phyloP scores from a whole-genome alignment of 495 filamentous ascomycete species.

The Xylaria longipes region DNA sequence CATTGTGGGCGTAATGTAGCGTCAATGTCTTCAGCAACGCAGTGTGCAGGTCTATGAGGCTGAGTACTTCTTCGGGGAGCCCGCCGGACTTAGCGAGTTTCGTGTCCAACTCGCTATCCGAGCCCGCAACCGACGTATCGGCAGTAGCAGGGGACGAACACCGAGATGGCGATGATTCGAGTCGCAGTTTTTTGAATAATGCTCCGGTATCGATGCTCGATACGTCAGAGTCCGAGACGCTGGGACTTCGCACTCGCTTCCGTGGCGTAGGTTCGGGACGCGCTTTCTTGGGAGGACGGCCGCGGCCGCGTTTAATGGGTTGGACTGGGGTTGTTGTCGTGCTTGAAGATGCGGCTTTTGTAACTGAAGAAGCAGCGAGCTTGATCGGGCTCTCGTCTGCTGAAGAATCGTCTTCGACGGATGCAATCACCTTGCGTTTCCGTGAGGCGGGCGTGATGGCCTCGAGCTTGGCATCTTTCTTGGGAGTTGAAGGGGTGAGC shows the following conservation, averaged over 20 bases:
- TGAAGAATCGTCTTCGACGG: slow-evolving; percentile 34
- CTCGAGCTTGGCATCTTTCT: slow-evolving; percentile 31
- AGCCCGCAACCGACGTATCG: slow-evolving; percentile 37
- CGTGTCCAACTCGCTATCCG: slow-evolving; percentile 38
- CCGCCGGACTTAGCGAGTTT: slow-evolving; percentile 27
- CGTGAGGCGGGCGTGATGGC: slow-evolving; percentile 37
- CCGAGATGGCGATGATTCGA: slow-evolving; percentile 46
- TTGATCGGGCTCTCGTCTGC: slow-evolving; percentile 35
- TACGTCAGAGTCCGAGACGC: slow-evolving; percentile 38
- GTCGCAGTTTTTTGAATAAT: slow-evolving; percentile 49
- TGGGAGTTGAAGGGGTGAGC: slow-evolving; percentile 28
- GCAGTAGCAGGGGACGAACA: slow-evolving; percentile 37
- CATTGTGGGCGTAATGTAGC: slow-evolving; percentile 70
- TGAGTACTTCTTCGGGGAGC: slow-evolving; percentile 61
- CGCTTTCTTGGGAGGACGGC: slow-evolving; percentile 34
- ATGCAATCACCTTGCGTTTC: slow-evolving; percentile 36
- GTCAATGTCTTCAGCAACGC: slow-evolving; percentile 65
- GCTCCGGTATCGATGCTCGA: slow-evolving; percentile 36
- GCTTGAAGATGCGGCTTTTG: slow-evolving; percentile 16
- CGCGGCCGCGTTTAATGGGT: slow-evolving; percentile 30
- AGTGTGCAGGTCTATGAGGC: slow-evolving; percentile 61
- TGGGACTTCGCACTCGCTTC: slow-evolving; percentile 39
- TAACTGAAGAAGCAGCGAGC: slow-evolving; percentile 13
- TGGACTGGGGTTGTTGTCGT: slow-evolving; percentile 16
- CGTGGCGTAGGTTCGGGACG: slow-evolving; percentile 25